A percentile compares a stretch with the other conserved stretches of the same genome.
Evolutionary conservation across 768 basidiomycete species (phyloP).

Genomic region (Suillus decipiens): DNA sequence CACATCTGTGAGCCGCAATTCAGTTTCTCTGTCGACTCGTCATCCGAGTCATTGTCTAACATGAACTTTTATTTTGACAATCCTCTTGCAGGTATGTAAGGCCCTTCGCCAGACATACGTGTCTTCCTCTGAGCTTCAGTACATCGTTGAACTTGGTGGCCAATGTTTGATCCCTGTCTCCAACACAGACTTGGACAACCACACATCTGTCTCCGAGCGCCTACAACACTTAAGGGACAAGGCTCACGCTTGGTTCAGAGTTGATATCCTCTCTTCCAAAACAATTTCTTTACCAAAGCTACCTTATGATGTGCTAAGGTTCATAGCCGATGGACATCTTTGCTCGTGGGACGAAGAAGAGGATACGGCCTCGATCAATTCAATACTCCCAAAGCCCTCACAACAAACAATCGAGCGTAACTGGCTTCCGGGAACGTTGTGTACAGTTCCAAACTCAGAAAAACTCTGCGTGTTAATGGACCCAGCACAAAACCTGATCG

Average conservation of each 20-base stretch:
- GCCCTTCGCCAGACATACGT: not conserved
- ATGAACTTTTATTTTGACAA: not conserved
- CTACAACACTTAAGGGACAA: not conserved
- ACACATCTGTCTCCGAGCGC: not conserved
- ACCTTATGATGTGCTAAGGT: rapidly evolving
- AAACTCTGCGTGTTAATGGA: not conserved
- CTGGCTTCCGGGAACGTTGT: not conserved
- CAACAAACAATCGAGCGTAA: not conserved
- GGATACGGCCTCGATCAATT: not conserved
- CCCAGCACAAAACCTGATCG: not conserved
- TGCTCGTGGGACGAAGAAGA: not conserved
- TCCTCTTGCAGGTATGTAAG: not conserved
- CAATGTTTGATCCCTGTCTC: not conserved
- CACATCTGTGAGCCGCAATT: not conserved
- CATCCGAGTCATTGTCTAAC: no score
- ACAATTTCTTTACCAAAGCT: not conserved
- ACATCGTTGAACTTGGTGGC: not conserved
- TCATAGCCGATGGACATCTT: not conserved
- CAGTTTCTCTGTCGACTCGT: not conserved
- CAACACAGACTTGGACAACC: not conserved
- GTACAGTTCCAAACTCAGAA: not conserved
- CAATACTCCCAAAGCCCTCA: not conserved
- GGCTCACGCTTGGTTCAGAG: not conserved
- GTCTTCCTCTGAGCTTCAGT: not conserved
- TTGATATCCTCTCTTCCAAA: not conserved